Evolutionary conservation across 2,329 filamentous ascomycete species (phyloP).

Genomic region (Neoarthrinium moseri): DNA sequence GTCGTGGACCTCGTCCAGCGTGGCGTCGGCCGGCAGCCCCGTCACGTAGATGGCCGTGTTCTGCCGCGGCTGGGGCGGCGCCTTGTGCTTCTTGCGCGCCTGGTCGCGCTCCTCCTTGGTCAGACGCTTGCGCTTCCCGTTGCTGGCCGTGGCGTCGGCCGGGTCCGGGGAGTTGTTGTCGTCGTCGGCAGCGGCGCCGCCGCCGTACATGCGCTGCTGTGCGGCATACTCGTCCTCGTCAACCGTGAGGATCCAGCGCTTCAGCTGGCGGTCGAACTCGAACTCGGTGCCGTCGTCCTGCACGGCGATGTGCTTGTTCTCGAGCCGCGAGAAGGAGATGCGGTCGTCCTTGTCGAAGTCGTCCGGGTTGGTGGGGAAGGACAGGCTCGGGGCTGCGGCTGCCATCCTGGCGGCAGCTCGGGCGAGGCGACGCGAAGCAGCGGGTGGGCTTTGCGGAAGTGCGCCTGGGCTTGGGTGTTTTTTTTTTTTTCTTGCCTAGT

Average conservation of each 20-base stretch:
- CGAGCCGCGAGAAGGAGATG: conserved; percentile 82
- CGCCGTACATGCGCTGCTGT: conserved; percentile 30
- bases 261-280: conserved; percentile 71
- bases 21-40: conserved; percentile 77
- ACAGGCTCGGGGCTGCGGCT: conserved; percentile 21
- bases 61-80: conserved; percentile 53
- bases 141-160: conserved; percentile 28
- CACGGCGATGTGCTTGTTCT: conserved; percentile 80
- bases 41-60: conserved; percentile 95
- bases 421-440: no score
- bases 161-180: no score
- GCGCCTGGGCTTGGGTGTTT: no score
- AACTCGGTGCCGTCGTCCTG: conserved; percentile 83
- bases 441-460: no score
- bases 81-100: conserved; percentile 45
- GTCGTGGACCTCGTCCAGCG: conserved; percentile 75
- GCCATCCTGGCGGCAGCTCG: no score
- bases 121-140: conserved; percentile 38
- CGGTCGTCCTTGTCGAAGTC: conserved; percentile 77
- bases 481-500: no score
- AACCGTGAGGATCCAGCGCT: conserved; percentile 70
- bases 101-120: conserved; percentile 26
- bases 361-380: conserved; percentile 58
- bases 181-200: conserved; percentile 29
- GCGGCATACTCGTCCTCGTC: conserved; percentile 40